Evolutionary conservation across 345 rosid species (phyloP).

Genomic region (Syzygium jambos): DNA sequence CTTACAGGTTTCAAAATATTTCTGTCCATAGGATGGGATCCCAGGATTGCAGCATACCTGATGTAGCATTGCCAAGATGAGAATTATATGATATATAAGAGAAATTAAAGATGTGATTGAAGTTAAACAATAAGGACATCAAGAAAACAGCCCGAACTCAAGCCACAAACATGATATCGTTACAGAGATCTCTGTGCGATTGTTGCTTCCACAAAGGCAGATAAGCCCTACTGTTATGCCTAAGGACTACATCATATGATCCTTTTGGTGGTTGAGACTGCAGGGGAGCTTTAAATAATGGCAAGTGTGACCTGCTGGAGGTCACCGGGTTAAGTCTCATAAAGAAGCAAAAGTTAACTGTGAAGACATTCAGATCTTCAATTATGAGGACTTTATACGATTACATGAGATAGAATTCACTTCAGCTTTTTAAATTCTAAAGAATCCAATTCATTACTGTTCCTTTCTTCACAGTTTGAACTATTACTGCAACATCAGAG

Average conservation of each 20-base stretch:
- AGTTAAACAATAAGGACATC: not conserved
- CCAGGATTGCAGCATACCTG: slow-evolving; percentile 86
- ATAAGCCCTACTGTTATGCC: not conserved
- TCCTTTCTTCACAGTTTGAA: not conserved
- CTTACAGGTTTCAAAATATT: slow-evolving; percentile 55
- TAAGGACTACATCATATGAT: not conserved
- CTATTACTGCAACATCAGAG: not conserved
- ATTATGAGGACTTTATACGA: not conserved
- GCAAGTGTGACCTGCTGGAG: not conserved
- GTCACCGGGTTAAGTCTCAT: not conserved
- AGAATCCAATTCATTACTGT: not conserved
- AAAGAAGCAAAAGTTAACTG: not conserved
- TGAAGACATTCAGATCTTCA: not conserved
- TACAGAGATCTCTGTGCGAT: not conserved
- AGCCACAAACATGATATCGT: not conserved
- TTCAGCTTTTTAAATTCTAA: not conserved
- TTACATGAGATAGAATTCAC: not conserved
- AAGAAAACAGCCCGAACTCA: not conserved
- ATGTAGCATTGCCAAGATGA: not conserved
- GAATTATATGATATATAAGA: not conserved
- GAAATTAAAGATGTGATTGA: not conserved
- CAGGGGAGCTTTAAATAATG: not conserved
- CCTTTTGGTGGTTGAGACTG: not conserved
- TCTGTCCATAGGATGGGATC: slow-evolving; percentile 49
- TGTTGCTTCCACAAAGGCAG: not conserved